A percentile compares a stretch with the other conserved stretches of the same genome.
Evolutionary conservation across 192 early-diverging fungal genomes (phyloP).

Genomic region (Coemansia sp.): DNA sequence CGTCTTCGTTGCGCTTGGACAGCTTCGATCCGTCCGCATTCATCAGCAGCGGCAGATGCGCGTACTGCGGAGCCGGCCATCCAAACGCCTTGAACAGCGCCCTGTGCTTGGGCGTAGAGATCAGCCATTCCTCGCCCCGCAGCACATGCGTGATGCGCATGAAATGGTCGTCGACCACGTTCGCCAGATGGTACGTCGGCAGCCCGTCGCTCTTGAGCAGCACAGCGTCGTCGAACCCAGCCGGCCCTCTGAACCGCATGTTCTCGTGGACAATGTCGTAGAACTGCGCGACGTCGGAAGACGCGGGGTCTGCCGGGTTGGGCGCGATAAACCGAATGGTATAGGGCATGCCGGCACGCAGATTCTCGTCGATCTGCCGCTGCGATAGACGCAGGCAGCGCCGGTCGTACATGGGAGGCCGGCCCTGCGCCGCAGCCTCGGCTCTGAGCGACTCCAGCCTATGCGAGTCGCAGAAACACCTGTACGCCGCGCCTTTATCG

Average conservation of each 20-base stretch:
- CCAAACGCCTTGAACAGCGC: conserved; percentile 78
- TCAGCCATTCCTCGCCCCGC: conserved; percentile 93
- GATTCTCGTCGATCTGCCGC: conserved; percentile 62
- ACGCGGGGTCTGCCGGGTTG: conserved; percentile 29
- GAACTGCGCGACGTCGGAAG: conserved; percentile 59
- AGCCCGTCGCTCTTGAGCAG: conserved; percentile 88
- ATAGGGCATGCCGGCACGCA: conserved; percentile 57
- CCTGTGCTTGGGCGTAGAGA: conserved; percentile 90
- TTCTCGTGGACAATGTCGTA: conserved; percentile 74
- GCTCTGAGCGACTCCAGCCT: conserved; percentile 61
- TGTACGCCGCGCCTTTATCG: conserved; percentile 71
- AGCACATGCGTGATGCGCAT: conserved; percentile 93
- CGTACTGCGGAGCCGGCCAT: conserved; percentile 76
- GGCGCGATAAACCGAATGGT: conserved; percentile 70
- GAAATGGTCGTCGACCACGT: conserved; percentile 87
- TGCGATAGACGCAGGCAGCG: conserved; percentile 68
- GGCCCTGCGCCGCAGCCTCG: conserved; percentile 56
- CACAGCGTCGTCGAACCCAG: conserved; percentile 81
- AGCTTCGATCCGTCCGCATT: conserved; percentile 80
- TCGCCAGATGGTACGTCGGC: conserved; percentile 94
- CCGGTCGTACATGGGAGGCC: conserved; percentile 70
- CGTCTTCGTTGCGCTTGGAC: conserved; percentile 84
- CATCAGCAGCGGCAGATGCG: conserved; percentile 84
- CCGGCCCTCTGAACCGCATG: conserved; percentile 65
- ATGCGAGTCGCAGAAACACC: conserved; percentile 81